Conservation (phyloP, 257 asterid genomes). For the Solanum peruvianum region DNA sequence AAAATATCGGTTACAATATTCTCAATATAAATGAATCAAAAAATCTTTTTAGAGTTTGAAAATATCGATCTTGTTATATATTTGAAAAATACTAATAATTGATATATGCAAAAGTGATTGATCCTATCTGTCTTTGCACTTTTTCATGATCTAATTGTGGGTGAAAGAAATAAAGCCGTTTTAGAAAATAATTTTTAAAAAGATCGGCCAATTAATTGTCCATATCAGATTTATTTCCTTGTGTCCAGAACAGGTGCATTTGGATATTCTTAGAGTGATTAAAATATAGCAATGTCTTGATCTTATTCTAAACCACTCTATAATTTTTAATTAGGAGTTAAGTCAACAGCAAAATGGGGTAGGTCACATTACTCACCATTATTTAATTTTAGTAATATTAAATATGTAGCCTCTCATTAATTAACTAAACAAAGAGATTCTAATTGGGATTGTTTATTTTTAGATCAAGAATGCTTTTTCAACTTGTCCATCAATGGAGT, state of each 20-base stretch:
- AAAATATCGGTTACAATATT: not conserved
- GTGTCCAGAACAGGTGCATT: slow-evolving; percentile 36
- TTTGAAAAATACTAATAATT: not conserved
- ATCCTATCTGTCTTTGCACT: not conserved
- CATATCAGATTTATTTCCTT: slow-evolving; percentile 14
- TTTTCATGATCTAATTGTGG: not conserved
- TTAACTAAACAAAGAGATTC: slow-evolving; percentile 5
- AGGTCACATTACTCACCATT: slow-evolving; percentile 5
- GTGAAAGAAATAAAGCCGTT: not conserved
- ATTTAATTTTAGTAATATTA: not conserved
- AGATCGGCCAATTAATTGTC: slow-evolving; percentile 17
- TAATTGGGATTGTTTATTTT: slow-evolving; percentile 9
- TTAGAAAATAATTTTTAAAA: not conserved
- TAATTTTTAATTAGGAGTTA: slow-evolving; percentile 10
- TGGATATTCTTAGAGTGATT: slow-evolving; percentile 24
- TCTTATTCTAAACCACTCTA: slow-evolving; percentile 5
- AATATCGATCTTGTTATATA: not conserved
- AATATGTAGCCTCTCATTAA: slow-evolving; percentile 1
- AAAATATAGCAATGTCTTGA: slow-evolving; percentile 6
- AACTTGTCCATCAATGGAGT: slow-evolving; percentile 5
- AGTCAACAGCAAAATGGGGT: slow-evolving; percentile 19
- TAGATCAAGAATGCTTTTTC: slow-evolving; percentile 4
- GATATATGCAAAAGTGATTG: not conserved
- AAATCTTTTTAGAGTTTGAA: not conserved
- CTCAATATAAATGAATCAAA: not conserved